phyloP scores from a whole-genome alignment of 106 monocot genomes.

The Cymbidium sinense region DNA sequence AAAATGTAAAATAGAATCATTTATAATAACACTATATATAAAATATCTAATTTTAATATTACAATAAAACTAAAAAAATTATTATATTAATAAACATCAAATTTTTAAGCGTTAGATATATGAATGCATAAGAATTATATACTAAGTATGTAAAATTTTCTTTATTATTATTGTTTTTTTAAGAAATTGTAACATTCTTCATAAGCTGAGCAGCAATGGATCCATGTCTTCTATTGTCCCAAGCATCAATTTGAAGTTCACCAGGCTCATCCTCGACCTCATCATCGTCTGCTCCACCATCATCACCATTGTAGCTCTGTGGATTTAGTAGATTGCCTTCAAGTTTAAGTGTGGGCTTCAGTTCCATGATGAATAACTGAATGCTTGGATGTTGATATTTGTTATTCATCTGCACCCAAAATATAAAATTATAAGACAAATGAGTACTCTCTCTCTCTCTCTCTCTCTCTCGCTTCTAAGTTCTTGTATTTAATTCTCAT shows the following conservation, averaged over 20 bases:
- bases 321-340: constrained; percentile 5
- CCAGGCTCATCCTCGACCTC: background rate
- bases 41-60: no score
- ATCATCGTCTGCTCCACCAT: background rate
- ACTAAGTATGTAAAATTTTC: no score
- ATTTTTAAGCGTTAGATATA: no score
- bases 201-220: constrained; percentile 83
- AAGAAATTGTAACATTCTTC: constrained; percentile 52
- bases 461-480: no score
- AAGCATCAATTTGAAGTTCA: constrained; percentile 37
- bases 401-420: constrained; percentile 65
- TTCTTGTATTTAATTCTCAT: no score
- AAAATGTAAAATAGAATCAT: no score
- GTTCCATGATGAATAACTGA: constrained; percentile 65
- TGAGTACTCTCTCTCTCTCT: no score
- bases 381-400: constrained; percentile 87
- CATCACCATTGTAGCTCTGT: background rate
- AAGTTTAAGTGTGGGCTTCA: constrained; percentile 20
- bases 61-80: no score
- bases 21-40: no score
- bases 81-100: no score
- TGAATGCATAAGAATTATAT: no score
- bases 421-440: background rate
- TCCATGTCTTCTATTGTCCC: constrained; percentile 76
- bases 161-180: no score